Percentiles rank a stretch among this genome's conserved stretches.
Conservation (phyloP, 2,329 filamentous ascomycete genomes). For the Cladosporium sp. region DNA sequence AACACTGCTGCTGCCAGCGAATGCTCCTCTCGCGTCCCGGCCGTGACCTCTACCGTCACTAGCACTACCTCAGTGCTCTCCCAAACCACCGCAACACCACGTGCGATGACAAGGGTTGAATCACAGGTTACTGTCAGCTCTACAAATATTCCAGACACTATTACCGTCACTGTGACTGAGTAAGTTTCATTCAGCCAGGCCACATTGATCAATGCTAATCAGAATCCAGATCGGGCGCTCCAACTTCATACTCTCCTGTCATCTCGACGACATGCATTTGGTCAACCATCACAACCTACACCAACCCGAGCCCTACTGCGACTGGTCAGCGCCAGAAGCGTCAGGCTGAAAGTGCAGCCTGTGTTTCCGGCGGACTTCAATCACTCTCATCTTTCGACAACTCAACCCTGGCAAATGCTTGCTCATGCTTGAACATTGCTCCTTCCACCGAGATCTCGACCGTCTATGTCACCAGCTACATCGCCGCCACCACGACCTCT, state of each 20-base stretch:
- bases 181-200: background rate
- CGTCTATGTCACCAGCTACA: constrained; percentile 15
- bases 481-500: constrained; percentile 15
- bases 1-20: constrained; percentile 12
- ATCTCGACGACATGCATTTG: background rate
- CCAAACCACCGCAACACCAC: background rate
- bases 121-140: constrained; percentile 3
- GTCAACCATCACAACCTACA: constrained; percentile 10
- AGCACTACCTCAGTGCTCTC: constrained; percentile 11
- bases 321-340: constrained; percentile 4
- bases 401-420: constrained; percentile 5
- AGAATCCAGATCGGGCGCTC: background rate
- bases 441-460: constrained; percentile 16
- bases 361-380: constrained; percentile 5
- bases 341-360: background rate
- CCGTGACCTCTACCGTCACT: background rate
- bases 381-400: background rate
- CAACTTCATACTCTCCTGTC: constrained; percentile 4
- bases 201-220: background rate
- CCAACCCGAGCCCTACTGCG: background rate
- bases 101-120: background rate
- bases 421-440: constrained; percentile 12
- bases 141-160: constrained; percentile 1
- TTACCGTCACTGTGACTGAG: constrained; percentile 3
- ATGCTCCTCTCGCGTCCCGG: constrained; percentile 3